A percentile compares a stretch with the other conserved stretches of the same genome.
phyloP scores from a whole-genome alignment of 495 filamentous ascomycete genomes.

The Hypoxylon fuscum region DNA sequence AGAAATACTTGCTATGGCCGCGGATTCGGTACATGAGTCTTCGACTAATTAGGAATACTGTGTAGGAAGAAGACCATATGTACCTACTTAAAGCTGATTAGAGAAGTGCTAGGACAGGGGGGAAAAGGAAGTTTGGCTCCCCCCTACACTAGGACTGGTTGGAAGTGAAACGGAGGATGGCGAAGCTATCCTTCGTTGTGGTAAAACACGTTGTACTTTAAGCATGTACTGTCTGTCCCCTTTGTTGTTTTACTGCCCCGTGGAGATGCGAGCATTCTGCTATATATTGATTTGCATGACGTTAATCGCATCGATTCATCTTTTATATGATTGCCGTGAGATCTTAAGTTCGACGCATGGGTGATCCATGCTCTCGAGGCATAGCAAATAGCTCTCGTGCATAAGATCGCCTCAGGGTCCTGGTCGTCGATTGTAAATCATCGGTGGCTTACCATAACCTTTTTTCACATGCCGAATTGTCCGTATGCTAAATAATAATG shows the following conservation, averaged over 20 bases:
- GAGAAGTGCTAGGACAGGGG: constrained; percentile 26
- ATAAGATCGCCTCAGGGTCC: neutral
- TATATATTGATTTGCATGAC: constrained; percentile 35
- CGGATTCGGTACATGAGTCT: constrained; percentile 10
- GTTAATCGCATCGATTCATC: neutral
- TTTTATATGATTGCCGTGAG: constrained; percentile 11
- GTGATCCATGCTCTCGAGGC: neutral
- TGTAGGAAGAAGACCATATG: constrained; percentile 6
- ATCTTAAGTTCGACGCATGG: neutral
- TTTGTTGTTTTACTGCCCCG: constrained; percentile 30
- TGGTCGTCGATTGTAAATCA: too few species aligned
- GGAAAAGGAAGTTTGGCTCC: neutral
- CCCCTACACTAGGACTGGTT: neutral
- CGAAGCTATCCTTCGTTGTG: constrained; percentile 25
- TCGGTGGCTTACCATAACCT: too few species aligned
- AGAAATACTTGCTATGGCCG: constrained; percentile 1
- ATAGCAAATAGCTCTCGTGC: too few species aligned
- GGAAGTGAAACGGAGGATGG: constrained; percentile 31
- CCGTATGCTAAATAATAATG: too few species aligned
- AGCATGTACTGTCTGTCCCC: constrained; percentile 42
- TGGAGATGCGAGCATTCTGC: constrained; percentile 29
- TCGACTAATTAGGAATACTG: constrained; percentile 2
- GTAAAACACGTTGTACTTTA: constrained; percentile 36
- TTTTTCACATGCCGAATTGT: too few species aligned
- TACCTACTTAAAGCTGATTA: constrained; percentile 6